Evolutionary conservation across 129 eudicot genomes (phyloP).

Genomic region (Tagetes patula): DNA sequence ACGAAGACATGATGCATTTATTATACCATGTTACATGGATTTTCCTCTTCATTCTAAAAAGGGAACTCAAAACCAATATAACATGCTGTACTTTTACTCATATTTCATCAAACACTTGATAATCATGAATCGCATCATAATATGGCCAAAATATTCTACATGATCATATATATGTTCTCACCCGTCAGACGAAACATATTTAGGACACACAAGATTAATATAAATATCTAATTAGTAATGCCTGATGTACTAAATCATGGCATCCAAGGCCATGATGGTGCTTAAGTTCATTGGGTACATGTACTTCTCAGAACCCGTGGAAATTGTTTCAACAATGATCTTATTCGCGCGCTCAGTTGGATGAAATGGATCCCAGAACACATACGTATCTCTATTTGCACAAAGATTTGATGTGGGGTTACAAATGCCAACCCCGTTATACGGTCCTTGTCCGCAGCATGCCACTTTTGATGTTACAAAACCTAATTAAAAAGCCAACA

Average conservation of each 20-base stretch:
- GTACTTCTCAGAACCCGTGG: slow-evolving; percentile 51
- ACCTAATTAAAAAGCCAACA: slow-evolving; percentile 37
- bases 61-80: slow-evolving; percentile 27
- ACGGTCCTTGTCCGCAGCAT: slow-evolving; percentile 86
- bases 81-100: slow-evolving; percentile 1
- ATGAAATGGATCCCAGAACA: slow-evolving; percentile 77
- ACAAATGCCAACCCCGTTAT: slow-evolving; percentile 71
- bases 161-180: slow-evolving; percentile 8
- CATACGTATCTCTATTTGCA: slow-evolving; percentile 41
- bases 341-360: slow-evolving; percentile 71
- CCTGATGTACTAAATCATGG: slow-evolving; percentile 23
- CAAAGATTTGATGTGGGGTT: slow-evolving; percentile 51
- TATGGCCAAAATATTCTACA: not conserved
- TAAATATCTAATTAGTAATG: slow-evolving; percentile 1
- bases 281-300: slow-evolving; percentile 82
- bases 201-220: slow-evolving; percentile 28
- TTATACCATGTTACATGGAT: slow-evolving; percentile 28
- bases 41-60: slow-evolving; percentile 16
- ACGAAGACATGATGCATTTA: slow-evolving; percentile 23
- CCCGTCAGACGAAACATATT: not conserved
- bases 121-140: not conserved
- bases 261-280: slow-evolving; percentile 65
- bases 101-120: not conserved
- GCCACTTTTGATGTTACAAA: slow-evolving; percentile 69
- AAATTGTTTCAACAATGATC: slow-evolving; percentile 54